These are phyloP conservation scores for Naegleria lovaniensis DNA, from an alignment of 208 protist genomes.

Conservation along the genomic window DNA sequence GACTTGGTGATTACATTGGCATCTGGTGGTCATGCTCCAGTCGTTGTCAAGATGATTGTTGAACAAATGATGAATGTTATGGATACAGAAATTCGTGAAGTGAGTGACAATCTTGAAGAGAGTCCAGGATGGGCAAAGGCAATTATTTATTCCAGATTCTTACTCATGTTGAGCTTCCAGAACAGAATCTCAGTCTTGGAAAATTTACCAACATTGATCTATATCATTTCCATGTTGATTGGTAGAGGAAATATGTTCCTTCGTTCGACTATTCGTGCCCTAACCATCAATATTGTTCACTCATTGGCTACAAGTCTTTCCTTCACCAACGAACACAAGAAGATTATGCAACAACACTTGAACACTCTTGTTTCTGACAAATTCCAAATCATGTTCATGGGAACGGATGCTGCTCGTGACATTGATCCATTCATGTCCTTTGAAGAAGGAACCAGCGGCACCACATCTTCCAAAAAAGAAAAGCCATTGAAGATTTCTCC, in stretches of 20 bases:
- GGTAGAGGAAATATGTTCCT: background rate
- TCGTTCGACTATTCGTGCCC: background rate
- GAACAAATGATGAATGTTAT: background rate
- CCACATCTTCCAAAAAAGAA: background rate
- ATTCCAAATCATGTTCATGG: slow-evolving; percentile 16
- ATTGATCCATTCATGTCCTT: slow-evolving; percentile 15
- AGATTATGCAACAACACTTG: slow-evolving; percentile 9
- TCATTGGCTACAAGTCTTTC: background rate
- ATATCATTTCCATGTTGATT: background rate
- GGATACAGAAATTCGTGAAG: background rate
- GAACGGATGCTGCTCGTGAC: background rate
- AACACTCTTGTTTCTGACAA: background rate
- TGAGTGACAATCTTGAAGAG: background rate
- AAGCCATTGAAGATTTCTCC: background rate
- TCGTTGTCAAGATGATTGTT: background rate
- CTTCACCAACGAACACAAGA: background rate
- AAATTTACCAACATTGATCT: background rate
- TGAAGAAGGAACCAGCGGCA: background rate
- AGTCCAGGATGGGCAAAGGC: background rate
- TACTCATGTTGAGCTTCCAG: slow-evolving; percentile 21
- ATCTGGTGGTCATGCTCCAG: background rate
- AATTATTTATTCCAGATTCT: background rate
- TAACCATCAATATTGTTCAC: slow-evolving; percentile 16
- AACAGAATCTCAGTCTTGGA: background rate
- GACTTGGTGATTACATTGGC: slow-evolving; percentile 19